phyloP scores from a whole-genome alignment of 768 basidiomycete species.

The Chalciporus pseudorubinellus region DNA sequence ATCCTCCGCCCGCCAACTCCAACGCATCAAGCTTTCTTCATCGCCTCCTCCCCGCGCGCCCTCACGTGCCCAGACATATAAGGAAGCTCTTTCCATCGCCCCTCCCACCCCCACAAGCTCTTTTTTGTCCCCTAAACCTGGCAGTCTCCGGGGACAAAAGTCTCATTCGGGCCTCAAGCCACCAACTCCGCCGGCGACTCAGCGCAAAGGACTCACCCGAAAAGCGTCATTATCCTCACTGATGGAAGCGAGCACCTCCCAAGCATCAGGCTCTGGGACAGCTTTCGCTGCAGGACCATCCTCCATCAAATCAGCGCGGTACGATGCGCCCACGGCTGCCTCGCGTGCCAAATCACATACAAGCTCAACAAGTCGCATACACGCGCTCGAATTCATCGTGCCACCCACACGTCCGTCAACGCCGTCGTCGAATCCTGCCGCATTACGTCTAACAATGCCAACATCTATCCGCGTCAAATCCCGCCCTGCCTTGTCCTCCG shows the following conservation, averaged over 20 bases:
- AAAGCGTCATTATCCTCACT: constrained; percentile 80
- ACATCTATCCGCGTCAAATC: constrained; percentile 74
- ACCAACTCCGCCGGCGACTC: constrained; percentile 62
- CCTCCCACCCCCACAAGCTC: constrained; percentile 50
- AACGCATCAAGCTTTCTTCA: constrained; percentile 64
- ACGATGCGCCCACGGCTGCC: constrained; percentile 77
- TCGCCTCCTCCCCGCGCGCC: constrained; percentile 60
- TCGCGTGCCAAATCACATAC: constrained; percentile 74
- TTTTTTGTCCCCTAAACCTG: constrained; percentile 66
- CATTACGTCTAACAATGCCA: constrained; percentile 84
- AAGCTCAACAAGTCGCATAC: constrained; percentile 61
- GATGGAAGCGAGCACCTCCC: constrained; percentile 56
- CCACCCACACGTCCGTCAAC: constrained; percentile 80
- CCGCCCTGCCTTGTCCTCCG: constrained; percentile 70
- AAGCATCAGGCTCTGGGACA: constrained; percentile 54
- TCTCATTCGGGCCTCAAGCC: constrained; percentile 81
- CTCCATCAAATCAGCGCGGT: constrained; percentile 47
- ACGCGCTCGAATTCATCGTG: constrained; percentile 57
- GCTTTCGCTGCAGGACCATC: constrained; percentile 33
- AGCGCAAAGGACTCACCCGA: constrained; percentile 57
- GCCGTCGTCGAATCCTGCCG: constrained; percentile 73
- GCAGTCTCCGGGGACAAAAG: constrained; percentile 78
- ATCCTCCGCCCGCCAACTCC: constrained; percentile 67
- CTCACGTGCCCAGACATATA: constrained; percentile 57
- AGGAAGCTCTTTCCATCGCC: constrained; percentile 49